Percentiles rank a stretch among this genome's conserved stretches.
phyloP scores from a whole-genome alignment of 192 early-diverging fungal genomes.

The Mortierella antarctica region DNA sequence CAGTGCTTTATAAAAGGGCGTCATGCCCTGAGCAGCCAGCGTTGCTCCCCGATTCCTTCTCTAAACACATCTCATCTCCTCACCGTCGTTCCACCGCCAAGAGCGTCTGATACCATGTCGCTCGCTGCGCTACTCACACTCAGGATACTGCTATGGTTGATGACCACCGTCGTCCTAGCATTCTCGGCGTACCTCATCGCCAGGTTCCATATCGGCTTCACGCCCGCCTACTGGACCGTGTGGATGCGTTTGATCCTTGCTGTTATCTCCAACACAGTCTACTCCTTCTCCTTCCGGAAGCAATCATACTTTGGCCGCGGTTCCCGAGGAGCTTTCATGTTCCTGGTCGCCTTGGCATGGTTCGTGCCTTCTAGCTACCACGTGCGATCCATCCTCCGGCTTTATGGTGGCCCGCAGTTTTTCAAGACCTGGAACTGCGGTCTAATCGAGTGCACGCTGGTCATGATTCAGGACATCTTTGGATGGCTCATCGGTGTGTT shows the following conservation, averaged over 20 bases:
- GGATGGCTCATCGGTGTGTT: background rate
- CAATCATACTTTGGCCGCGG: background rate
- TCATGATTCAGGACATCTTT: background rate
- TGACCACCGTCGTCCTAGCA: background rate
- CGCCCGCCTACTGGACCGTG: background rate
- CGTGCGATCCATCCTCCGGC: background rate
- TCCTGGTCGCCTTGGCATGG: slow-evolving; percentile 10
- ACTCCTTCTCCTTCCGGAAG: background rate
- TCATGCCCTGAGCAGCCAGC: too few species aligned
- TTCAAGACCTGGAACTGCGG: slow-evolving; percentile 1
- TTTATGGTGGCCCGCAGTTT: background rate
- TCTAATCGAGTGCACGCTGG: background rate
- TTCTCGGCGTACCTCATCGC: background rate
- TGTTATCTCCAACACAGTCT: slow-evolving; percentile 8
- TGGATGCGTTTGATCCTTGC: slow-evolving; percentile 19
- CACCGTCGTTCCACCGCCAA: too few species aligned
- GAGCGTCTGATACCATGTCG: too few species aligned
- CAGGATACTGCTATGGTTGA: too few species aligned
- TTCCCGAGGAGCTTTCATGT: background rate
- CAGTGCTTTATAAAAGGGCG: too few species aligned
- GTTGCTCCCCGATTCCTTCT: too few species aligned
- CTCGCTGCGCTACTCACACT: too few species aligned
- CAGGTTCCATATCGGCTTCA: background rate
- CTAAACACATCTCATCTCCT: too few species aligned
- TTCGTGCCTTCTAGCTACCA: slow-evolving; percentile 16